Evolutionary conservation across 805 yeast genomes (phyloP), one percentile per base, ranked within the genome.

Genomic region (Kodamaea kaohsiungensis): DNA sequence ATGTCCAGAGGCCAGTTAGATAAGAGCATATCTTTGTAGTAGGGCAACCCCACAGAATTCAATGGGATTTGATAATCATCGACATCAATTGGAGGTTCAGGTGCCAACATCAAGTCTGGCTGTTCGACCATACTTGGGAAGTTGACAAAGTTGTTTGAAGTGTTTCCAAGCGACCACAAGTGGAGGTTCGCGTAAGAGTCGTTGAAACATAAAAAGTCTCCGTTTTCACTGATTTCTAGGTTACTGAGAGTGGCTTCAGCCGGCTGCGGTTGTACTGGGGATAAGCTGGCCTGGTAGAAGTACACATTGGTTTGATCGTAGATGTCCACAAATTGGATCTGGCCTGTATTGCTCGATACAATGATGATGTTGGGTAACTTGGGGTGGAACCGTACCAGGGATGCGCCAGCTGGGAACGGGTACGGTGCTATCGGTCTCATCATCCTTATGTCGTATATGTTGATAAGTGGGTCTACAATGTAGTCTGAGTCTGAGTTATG

Each of bases 351-450:
- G 0, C 97, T 88, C 0, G 90, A 87, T 7, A 89, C 84, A 3
- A 91, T 67, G 46, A 91, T 82, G 37, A 88, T 84, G 39, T 89
- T 88, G 5, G 97, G 88, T 49, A 91, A 66, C 56, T 88, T 87
- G 6, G 98, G 98, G 71, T 93, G 98, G 57, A 93, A 77, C 48
- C 88, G 79, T 1, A 88, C 95, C 65, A 81, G 88, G 8, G 88
- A 79, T 0, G 98, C 97, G 10, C 98, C 98, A 0, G 91, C 87
- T 0, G 95, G 91, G 63, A 91, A 91, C 3, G 97, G 84, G 7
- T 93, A 77, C 2, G 98, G 97, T 0, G 96, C 76, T 53, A 86
- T 69, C 1, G 91, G 80, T 51, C 82, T 80, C 82, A 89, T 76
- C 54, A 84, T 81, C 57, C 96, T 79, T 30, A 90, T 67, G 67